These are phyloP conservation scores for Erigeron philadelphicus DNA, from an alignment of 140 eudicot genomes.

Conservation along the genomic window DNA sequence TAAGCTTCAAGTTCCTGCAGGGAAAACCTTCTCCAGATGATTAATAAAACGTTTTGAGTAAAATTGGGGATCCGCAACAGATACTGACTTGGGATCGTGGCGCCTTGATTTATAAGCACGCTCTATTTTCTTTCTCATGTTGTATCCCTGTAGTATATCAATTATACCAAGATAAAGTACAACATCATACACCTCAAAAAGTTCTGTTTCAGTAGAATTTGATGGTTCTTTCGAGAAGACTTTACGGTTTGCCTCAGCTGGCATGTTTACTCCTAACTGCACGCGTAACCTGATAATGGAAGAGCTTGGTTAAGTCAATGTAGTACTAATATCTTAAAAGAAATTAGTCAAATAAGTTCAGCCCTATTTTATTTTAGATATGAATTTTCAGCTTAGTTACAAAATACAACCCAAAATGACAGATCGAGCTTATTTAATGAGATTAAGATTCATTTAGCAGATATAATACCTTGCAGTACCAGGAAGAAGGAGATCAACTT, in stretches of 20 bases:
- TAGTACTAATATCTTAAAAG: too few species aligned
- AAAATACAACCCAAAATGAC: background rate
- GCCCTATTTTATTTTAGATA: too few species aligned
- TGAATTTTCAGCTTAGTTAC: too few species aligned
- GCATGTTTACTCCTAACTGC: conserved; percentile 86
- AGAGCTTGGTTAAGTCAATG: too few species aligned
- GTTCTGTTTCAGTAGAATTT: conserved; percentile 54
- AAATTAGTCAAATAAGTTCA: too few species aligned
- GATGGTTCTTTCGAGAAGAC: conserved; percentile 26
- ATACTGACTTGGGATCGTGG: conserved; percentile 56
- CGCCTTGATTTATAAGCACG: conserved; percentile 49
- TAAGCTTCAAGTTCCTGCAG: conserved; percentile 23
- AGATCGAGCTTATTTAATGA: background rate
- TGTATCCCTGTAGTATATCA: conserved; percentile 74
- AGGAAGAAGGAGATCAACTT: conserved; percentile 91
- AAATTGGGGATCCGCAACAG: conserved; percentile 52
- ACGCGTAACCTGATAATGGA: conserved; percentile 56
- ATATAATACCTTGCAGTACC: conserved; percentile 82
- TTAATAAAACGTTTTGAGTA: conserved; percentile 59
- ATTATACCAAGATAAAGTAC: conserved; percentile 73
- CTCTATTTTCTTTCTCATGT: conserved; percentile 63
- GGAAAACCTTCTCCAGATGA: conserved; percentile 55
- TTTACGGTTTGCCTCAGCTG: conserved; percentile 71
- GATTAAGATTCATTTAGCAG: background rate
- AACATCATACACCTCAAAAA: conserved; percentile 69